phyloP scores from a whole-genome alignment of 139 green algal genomes.

The Chlamydomonas sphaeroides region DNA sequence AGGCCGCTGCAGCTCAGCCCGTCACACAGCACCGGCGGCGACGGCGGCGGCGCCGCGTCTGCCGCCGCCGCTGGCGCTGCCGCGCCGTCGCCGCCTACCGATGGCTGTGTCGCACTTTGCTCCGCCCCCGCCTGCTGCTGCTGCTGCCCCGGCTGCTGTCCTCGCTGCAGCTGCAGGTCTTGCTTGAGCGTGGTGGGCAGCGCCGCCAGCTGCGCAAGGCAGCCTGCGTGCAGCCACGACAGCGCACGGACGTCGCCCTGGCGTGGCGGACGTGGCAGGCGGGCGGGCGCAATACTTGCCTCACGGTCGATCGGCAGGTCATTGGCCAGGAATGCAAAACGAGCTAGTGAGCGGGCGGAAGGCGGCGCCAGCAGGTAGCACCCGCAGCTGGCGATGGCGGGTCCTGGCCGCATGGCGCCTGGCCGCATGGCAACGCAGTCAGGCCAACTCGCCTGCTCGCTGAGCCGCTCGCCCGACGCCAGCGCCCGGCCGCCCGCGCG shows the following conservation, averaged over 20 bases:
- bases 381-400: no score
- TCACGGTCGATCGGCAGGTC: neutral
- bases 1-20: conserved; percentile 5
- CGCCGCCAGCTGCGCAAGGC: neutral
- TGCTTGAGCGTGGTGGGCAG: conserved; percentile 13
- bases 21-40: neutral
- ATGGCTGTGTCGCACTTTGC: no score
- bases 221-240: conserved; percentile 16
- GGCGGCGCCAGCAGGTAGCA: no score
- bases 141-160: neutral
- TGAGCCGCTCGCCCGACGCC: conserved; percentile 22
- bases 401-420: neutral
- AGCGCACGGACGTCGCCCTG: conserved; percentile 21
- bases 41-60: neutral
- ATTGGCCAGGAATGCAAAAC: neutral
- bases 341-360: no score
- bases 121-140: neutral
- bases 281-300: neutral
- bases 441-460: neutral
- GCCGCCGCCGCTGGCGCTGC: neutral
- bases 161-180: neutral
- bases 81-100: neutral
- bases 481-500: neutral
- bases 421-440: neutral
- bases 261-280: neutral